Percentiles rank a stretch among this genome's conserved stretches.
Conservation (phyloP, 2,329 filamentous ascomycete genomes). For the Cladosporium sp. region DNA sequence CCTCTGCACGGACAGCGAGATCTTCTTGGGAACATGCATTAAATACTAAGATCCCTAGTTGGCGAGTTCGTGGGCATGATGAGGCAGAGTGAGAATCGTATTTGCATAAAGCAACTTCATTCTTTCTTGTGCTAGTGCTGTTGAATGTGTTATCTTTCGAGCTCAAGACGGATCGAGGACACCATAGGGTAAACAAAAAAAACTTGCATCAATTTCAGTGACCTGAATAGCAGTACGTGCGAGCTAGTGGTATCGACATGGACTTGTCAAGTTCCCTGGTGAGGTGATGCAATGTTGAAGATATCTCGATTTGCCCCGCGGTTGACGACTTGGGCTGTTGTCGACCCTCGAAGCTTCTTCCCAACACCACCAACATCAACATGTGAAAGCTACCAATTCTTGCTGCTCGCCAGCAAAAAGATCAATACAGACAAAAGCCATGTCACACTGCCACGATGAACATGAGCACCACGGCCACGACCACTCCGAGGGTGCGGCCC, state of each 20-base stretch:
- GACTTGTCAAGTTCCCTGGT: too few species aligned
- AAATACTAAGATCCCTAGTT: background rate
- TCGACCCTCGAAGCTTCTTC: background rate
- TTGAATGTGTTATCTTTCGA: background rate
- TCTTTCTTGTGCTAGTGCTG: too few species aligned
- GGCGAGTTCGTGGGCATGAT: too few species aligned
- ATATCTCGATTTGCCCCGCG: background rate
- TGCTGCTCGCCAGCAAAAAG: slow-evolving; percentile 17
- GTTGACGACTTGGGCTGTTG: background rate
- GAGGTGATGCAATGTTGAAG: background rate
- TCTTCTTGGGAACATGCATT: background rate
- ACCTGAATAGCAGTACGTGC: too few species aligned
- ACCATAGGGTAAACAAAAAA: too few species aligned
- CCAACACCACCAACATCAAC: slow-evolving; percentile 1
- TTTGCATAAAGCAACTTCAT: too few species aligned
- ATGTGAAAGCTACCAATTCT: slow-evolving; percentile 11
- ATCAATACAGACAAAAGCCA: slow-evolving; percentile 23
- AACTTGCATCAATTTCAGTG: background rate
- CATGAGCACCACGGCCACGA: slow-evolving; percentile 45
- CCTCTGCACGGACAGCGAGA: background rate
- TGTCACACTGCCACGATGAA: slow-evolving; percentile 53
- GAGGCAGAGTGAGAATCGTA: too few species aligned
- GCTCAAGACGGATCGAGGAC: too few species aligned
- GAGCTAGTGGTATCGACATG: too few species aligned
- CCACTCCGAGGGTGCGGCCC: slow-evolving; percentile 59